Base-by-base conservation (phyloP, 768 basidiomycete species). In the Lactifluus subvellereus region DNA sequence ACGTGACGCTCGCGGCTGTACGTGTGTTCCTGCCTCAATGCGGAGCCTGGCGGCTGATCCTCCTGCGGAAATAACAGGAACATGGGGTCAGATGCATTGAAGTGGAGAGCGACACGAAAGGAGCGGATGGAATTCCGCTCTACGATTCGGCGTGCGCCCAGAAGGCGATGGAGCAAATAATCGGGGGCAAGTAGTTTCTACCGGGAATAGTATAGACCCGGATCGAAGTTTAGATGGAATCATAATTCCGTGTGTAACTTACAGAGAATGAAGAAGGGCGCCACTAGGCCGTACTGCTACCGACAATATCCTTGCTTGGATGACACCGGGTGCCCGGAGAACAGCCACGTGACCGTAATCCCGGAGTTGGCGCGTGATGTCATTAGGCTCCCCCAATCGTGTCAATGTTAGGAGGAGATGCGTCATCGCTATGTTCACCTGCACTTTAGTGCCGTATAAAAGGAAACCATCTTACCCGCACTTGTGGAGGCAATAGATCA, bases 1-100 rank as follows among this genome's bases (percentile, higher is more conserved):
- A 96, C 70, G 77, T 78, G 43, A 71, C 72, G 51, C 74, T 73
- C 10, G 81, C 94, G 52, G 81, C 80, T 48, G 94, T 92, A 69
- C 71, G 85, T 73, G 48, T 50, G 54, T 45, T 33, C 20, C 30
- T 50, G 40, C 50, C n/a, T 7, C n/a, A 11, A 10, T 38, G 9
- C 14, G 7, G n/a, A 4, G 10, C 54, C 4, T 38, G n/a, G 1
- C 16, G 9, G 14, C 32, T 50, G 55, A 63, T 53, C 1, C 60
- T 45, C 14, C 10, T 10, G 35, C 8, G n/a, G 2, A 22, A n/a
- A 20, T 63, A 40, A 52, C 27, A 67, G 89, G 86, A 70, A 71
- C 3, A 88, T 59, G 87, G 88, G 6, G 84, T 90, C 27, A 76
- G 77, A 66, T 85, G 86, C 55, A 75, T 83, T 30, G 77, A 79